A percentile compares a stretch with the other conserved stretches of the same genome.
Evolutionary conservation across 495 filamentous ascomycete species (phyloP).

Genomic region (Lasiosphaeria hispida): DNA sequence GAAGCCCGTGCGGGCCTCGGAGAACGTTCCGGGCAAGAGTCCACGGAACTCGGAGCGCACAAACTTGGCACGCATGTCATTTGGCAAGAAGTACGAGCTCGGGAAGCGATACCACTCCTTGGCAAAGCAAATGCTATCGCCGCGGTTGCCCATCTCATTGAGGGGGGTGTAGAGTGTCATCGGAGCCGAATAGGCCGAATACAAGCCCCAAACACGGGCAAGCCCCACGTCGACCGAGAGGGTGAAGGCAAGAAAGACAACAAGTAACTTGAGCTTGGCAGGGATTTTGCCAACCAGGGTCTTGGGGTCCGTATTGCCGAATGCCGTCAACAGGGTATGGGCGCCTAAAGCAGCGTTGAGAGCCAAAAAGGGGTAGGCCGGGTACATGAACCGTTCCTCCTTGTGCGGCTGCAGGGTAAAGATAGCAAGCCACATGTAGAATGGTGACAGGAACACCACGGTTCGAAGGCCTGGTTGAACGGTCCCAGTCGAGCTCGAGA

Average conservation of each 20-base stretch:
- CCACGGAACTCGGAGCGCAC: constrained; percentile 87
- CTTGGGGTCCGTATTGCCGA: constrained; percentile 66
- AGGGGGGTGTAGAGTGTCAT: constrained; percentile 66
- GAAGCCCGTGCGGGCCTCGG: constrained; percentile 59
- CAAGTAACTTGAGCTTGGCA: constrained; percentile 61
- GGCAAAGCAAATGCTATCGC: constrained; percentile 80
- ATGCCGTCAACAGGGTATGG: constrained; percentile 69
- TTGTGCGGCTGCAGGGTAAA: constrained; percentile 95
- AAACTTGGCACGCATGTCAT: constrained; percentile 77
- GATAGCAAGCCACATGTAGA: constrained; percentile 92
- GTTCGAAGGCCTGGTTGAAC: constrained; percentile 60
- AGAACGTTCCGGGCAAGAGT: constrained; percentile 87
- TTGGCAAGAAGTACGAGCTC: constrained; percentile 84
- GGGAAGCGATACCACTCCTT: constrained; percentile 99
- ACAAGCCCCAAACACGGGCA: constrained; percentile 73
- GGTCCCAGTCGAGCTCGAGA: constrained; percentile 40
- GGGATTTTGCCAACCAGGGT: constrained; percentile 67
- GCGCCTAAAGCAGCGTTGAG: constrained; percentile 85
- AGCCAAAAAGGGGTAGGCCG: constrained; percentile 88
- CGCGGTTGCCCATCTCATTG: constrained; percentile 46
- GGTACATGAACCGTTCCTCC: constrained; percentile 99
- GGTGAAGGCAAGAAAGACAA: constrained; percentile 51
- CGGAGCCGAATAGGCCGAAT: constrained; percentile 82
- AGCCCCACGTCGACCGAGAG: constrained; percentile 63
- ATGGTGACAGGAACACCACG: constrained; percentile 73